phyloP scores from a whole-genome alignment of 2,329 filamentous ascomycete species.

The Clonostachys sp. region DNA sequence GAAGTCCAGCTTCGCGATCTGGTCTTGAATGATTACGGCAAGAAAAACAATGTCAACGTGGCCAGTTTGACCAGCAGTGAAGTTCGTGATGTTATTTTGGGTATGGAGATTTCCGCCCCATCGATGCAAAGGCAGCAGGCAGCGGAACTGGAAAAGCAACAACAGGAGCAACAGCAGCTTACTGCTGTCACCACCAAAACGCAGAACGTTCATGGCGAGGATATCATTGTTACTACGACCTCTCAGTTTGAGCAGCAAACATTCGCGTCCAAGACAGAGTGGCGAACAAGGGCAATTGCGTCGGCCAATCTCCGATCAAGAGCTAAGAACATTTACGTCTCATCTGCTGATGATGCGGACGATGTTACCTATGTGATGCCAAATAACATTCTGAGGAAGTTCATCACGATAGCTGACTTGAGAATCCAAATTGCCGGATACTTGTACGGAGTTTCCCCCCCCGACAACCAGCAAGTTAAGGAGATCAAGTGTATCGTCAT shows the following conservation, averaged over 20 bases:
- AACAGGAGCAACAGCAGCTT: constrained; percentile 92
- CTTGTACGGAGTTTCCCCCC: constrained; percentile 86
- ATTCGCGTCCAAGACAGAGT: constrained; percentile 98
- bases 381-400: constrained; percentile 96
- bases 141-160: constrained; percentile 97
- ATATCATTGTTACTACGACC: constrained; percentile 97
- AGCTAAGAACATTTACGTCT: constrained; percentile 98
- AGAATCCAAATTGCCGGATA: constrained; percentile 96
- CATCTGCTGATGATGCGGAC: constrained; percentile 87
- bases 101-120: constrained; percentile 98
- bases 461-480: constrained; percentile 95
- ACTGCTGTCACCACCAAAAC: constrained; percentile 98
- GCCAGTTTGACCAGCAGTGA: constrained; percentile 95
- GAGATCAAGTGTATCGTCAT: constrained; percentile 96
- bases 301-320: constrained; percentile 91
- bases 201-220: constrained; percentile 92
- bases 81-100: constrained; percentile 95
- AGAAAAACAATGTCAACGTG: constrained; percentile 99
- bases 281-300: constrained; percentile 94
- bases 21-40: constrained; percentile 97
- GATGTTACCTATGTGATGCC: constrained; percentile 98
- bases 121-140: constrained; percentile 98
- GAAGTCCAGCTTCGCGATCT: constrained; percentile 93
- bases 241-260: constrained; percentile 97
- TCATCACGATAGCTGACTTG: constrained; percentile 95